phyloP scores from a whole-genome alignment of 352 stramenopile species.

The Globisporangium acanthophoron region DNA sequence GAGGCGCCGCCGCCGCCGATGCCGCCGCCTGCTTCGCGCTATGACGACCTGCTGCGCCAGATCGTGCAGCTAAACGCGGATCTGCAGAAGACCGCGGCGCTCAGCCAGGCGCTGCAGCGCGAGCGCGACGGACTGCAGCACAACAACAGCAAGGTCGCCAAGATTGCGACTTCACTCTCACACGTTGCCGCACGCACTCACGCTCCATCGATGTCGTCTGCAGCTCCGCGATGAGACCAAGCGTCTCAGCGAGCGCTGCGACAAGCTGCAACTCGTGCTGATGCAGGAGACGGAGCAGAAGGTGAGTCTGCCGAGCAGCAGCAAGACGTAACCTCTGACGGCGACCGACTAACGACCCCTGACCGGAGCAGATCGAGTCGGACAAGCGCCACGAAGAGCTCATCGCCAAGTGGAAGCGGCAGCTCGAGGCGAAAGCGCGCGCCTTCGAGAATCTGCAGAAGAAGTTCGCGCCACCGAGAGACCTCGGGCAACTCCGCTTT shows the following conservation, averaged over 20 bases:
- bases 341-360: background rate
- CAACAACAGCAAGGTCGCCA: slow-evolving; percentile 48
- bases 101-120: slow-evolving; percentile 73
- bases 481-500: slow-evolving; percentile 75
- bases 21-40: slow-evolving; percentile 24
- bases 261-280: slow-evolving; percentile 74
- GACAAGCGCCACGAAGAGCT: slow-evolving; percentile 80
- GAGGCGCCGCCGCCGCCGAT: slow-evolving; percentile 1
- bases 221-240: slow-evolving; percentile 64
- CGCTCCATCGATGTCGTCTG: background rate
- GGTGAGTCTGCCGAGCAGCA: slow-evolving; percentile 16
- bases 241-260: slow-evolving; percentile 64
- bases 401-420: slow-evolving; percentile 79
- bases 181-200: background rate
- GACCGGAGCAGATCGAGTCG: slow-evolving; percentile 34
- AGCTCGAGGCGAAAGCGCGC: slow-evolving; percentile 73
- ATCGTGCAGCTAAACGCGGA: slow-evolving; percentile 83
- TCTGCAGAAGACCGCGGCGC: slow-evolving; percentile 73
- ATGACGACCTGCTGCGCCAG: slow-evolving; percentile 73
- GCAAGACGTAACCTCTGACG: background rate
- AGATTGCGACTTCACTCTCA: no score
- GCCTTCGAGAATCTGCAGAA: slow-evolving; percentile 82
- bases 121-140: slow-evolving; percentile 66
- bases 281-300: slow-evolving; percentile 83
- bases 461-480: slow-evolving; percentile 72